A percentile compares a stretch with the other conserved stretches of the same genome.
Evolutionary conservation across 495 filamentous ascomycete species (phyloP).

Genomic region (Penicillium daleae): DNA sequence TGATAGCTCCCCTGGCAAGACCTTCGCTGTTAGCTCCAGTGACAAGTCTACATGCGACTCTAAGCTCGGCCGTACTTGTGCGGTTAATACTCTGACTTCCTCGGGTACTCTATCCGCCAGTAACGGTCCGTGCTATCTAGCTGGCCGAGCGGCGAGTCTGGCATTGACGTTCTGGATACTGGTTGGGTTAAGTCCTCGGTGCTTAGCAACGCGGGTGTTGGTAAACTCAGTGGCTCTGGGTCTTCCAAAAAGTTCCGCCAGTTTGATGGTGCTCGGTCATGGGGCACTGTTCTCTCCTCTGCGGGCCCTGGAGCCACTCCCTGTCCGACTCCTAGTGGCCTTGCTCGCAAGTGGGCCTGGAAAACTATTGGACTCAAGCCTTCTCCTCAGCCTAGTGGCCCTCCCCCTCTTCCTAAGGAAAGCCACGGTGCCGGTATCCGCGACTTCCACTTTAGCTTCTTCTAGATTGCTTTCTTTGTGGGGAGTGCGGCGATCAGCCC

Average conservation of each 20-base stretch:
- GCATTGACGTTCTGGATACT: constrained; percentile 22
- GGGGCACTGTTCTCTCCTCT: constrained; percentile 12
- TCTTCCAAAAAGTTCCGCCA: constrained; percentile 10
- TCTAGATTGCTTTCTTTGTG: neutral
- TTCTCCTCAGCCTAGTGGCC: constrained; percentile 5
- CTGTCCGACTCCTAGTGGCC: constrained; percentile 11
- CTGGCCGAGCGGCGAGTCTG: constrained; percentile 29
- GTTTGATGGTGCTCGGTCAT: constrained; percentile 5
- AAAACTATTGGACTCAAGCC: constrained; percentile 24
- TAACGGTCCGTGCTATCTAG: constrained; percentile 29
- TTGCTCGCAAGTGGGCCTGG: constrained; percentile 17
- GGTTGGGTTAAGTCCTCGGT: constrained; percentile 32
- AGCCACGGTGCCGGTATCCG: neutral
- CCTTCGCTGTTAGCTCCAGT: constrained; percentile 28
- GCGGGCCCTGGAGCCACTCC: constrained; percentile 18
- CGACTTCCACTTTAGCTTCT: constrained; percentile 6
- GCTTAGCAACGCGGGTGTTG: constrained; percentile 33
- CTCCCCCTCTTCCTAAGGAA: neutral
- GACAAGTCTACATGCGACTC: constrained; percentile 30
- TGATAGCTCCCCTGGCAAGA: constrained; percentile 26
- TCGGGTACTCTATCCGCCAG: constrained; percentile 29
- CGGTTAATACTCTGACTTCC: constrained; percentile 29
- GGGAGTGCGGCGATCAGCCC: neutral
- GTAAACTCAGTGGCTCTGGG: constrained; percentile 30
- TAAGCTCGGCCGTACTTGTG: constrained; percentile 33